These are phyloP conservation scores for Penicillium capsulatum DNA, from an alignment of 2,329 filamentous ascomycete genomes.

Conservation along the genomic window DNA sequence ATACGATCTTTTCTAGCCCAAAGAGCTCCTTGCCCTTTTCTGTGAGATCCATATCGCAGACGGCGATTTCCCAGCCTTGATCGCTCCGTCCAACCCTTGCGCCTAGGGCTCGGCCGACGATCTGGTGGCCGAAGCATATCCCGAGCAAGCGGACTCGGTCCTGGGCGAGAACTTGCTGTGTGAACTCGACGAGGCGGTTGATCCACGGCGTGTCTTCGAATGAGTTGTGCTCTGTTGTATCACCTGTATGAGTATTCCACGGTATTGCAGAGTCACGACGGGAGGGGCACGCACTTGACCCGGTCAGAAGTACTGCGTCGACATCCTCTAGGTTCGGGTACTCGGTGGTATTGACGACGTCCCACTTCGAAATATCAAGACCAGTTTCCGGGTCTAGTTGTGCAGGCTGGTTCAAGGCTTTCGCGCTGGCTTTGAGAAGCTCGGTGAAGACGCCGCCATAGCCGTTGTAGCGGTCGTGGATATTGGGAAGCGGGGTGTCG, in stretches of 20 bases:
- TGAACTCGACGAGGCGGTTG: conserved; percentile 65
- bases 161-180: conserved; percentile 56
- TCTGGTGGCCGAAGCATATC: conserved; percentile 85
- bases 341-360: conserved; percentile 63
- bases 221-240: conserved; percentile 61
- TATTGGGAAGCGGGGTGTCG: conserved; percentile 67
- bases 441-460: conserved; percentile 69
- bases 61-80: conserved; percentile 76
- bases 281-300: conserved; percentile 48
- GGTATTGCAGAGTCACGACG: not conserved
- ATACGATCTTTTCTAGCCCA: conserved; percentile 58
- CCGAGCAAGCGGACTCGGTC: conserved; percentile 67
- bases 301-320: conserved; percentile 79
- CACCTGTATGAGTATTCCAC: not conserved
- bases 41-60: conserved; percentile 64
- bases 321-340: conserved; percentile 72
- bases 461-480: conserved; percentile 61
- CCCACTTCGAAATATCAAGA: conserved; percentile 61
- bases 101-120: conserved; percentile 69
- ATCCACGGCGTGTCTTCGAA: conserved; percentile 77
- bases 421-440: conserved; percentile 55
- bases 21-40: conserved; percentile 68
- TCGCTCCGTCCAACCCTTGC: conserved; percentile 63
- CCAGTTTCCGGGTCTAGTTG: conserved; percentile 35
- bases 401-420: conserved; percentile 39